A percentile compares a stretch with the other conserved stretches of the same genome.
Evolutionary conservation across 768 basidiomycete species (phyloP).

Genomic region (Clavulina sp.): DNA sequence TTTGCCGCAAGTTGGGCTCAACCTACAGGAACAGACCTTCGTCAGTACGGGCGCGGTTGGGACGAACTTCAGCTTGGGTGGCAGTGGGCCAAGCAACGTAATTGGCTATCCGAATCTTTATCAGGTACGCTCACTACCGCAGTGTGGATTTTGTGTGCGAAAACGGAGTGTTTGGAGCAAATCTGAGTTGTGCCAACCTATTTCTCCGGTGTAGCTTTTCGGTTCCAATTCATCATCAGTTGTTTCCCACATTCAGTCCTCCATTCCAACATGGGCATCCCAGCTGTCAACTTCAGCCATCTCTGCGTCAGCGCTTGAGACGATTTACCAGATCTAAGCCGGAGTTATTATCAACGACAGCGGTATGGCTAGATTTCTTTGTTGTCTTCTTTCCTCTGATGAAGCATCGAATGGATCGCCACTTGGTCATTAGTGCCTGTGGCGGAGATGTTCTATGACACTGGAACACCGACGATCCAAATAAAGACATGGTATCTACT

Average conservation of each 20-base stretch:
- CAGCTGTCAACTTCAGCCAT: constrained; percentile 26
- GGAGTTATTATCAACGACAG: constrained; percentile 30
- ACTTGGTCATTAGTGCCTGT: constrained; percentile 1
- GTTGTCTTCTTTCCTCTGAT: too few species aligned
- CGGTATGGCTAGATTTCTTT: neutral
- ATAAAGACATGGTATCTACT: constrained; percentile 37
- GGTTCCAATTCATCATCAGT: neutral
- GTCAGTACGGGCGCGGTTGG: neutral
- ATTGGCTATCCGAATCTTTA: constrained; percentile 37
- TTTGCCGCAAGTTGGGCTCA: neutral
- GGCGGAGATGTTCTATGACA: neutral
- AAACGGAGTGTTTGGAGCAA: too few species aligned
- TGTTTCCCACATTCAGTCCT: constrained; percentile 22
- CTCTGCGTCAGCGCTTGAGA: constrained; percentile 25
- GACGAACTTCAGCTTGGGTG: constrained; percentile 11
- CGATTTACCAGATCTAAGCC: constrained; percentile 30
- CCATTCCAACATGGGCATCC: constrained; percentile 26
- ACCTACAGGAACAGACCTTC: neutral
- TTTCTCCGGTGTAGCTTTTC: constrained; percentile 4
- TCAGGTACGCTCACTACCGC: constrained; percentile 23
- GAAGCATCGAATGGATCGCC: too few species aligned
- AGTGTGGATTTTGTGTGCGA: neutral
- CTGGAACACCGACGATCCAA: constrained; percentile 21
- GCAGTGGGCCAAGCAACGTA: constrained; percentile 28
- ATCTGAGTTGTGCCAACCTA: neutral